A percentile compares a stretch with the other conserved stretches of the same genome.
These are phyloP conservation scores for Luffa aegyptiaca DNA, from an alignment of 306 rosid genomes.

Conservation along the genomic window DNA sequence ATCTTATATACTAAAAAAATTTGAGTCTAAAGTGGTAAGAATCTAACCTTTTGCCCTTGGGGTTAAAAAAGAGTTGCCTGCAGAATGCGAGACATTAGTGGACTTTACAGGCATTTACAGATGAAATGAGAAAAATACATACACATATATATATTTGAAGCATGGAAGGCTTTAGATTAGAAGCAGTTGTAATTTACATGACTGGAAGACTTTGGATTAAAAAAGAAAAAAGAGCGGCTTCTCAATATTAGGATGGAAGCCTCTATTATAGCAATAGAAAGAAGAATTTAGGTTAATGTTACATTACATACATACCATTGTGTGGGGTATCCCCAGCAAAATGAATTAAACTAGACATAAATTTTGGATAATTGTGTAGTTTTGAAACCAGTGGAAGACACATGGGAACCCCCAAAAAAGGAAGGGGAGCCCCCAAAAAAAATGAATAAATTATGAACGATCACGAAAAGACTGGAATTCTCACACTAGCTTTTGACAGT, in stretches of 20 bases:
- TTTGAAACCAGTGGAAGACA: slow-evolving; percentile 4
- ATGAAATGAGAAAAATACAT: background rate
- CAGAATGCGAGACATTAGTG: background rate
- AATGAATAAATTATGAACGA: slow-evolving; percentile 36
- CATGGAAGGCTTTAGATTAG: background rate
- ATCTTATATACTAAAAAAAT: too few relatives aligned
- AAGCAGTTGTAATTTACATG: background rate
- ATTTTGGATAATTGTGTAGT: background rate
- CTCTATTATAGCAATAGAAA: slow-evolving; percentile 21
- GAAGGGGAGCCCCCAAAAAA: slow-evolving; percentile 26
- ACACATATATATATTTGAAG: background rate
- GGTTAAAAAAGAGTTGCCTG: background rate
- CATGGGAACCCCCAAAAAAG: slow-evolving; percentile 13
- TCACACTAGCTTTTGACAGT: slow-evolving; percentile 46
- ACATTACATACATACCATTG: background rate
- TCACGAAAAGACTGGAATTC: background rate
- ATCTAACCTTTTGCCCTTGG: background rate
- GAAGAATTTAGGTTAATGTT: slow-evolving; percentile 2
- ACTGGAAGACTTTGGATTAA: background rate
- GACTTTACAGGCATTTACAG: background rate
- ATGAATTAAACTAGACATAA: slow-evolving; percentile 5
- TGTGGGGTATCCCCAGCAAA: background rate
- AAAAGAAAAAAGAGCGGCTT: slow-evolving; percentile 40
- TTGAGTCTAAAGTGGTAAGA: background rate
- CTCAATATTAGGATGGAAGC: slow-evolving; percentile 54